phyloP scores from a whole-genome alignment of 2,329 filamentous ascomycete genomes.

The Nothopassalora personata region DNA sequence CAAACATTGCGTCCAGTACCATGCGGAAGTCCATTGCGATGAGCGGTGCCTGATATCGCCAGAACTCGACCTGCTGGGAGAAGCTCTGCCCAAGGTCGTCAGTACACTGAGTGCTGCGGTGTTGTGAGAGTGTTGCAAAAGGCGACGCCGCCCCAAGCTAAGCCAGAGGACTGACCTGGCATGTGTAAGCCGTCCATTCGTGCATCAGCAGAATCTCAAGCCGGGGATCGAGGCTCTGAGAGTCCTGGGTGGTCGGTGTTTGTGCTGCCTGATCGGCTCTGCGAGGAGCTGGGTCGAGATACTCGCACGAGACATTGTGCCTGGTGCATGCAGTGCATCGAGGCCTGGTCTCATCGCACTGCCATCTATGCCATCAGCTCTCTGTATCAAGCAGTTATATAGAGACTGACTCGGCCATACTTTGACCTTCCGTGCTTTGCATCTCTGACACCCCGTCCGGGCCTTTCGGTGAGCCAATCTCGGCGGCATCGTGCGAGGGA shows the following conservation, averaged over 20 bases:
- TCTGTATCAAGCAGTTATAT: background rate
- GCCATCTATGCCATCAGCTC: too few relatives aligned
- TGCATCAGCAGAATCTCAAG: slow-evolving; percentile 27
- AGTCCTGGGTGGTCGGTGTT: background rate
- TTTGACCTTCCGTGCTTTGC: slow-evolving; percentile 25
- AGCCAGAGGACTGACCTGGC: slow-evolving; percentile 10
- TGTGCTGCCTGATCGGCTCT: slow-evolving; percentile 5
- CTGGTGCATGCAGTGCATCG: slow-evolving; percentile 22
- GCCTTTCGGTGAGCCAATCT: slow-evolving; percentile 22
- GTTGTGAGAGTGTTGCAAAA: too few relatives aligned
- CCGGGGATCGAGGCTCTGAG: slow-evolving; percentile 8
- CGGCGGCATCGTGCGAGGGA: slow-evolving; percentile 9
- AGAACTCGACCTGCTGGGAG: slow-evolving; percentile 23
- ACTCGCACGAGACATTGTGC: slow-evolving; percentile 24
- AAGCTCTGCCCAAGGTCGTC: slow-evolving; percentile 10
- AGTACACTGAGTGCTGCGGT: background rate
- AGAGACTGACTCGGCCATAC: background rate
- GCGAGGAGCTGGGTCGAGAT: slow-evolving; percentile 17
- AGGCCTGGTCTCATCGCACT: slow-evolving; percentile 25
- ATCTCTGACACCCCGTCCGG: slow-evolving; percentile 21
- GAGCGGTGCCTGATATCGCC: slow-evolving; percentile 23
- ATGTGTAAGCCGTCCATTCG: slow-evolving; percentile 24
- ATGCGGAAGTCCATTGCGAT: slow-evolving; percentile 23
- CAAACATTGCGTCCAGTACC: slow-evolving; percentile 24
- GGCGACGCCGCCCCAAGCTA: too few relatives aligned